These are phyloP conservation scores for Puccinia coronata DNA, from an alignment of 1,284 basidiomycete genomes.

Conservation along the genomic window DNA sequence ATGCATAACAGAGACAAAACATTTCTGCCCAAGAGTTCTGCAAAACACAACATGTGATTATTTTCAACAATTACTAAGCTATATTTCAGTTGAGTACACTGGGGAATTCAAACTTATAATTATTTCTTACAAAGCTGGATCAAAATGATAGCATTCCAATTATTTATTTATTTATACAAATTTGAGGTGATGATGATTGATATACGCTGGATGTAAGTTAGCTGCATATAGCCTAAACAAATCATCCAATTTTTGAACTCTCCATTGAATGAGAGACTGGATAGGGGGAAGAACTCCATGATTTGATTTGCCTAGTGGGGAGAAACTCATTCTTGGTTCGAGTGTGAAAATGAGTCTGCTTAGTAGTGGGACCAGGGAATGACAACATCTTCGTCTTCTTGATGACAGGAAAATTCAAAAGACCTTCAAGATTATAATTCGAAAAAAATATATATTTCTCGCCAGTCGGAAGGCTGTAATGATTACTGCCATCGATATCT, in stretches of 20 bases:
- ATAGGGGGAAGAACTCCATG: neutral
- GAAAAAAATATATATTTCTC: constrained; percentile 12
- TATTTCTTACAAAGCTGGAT: too few species aligned
- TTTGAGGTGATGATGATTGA: neutral
- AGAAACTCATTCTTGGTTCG: neutral
- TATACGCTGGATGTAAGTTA: neutral
- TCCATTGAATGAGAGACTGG: neutral
- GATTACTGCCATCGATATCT: neutral
- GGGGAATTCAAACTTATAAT: too few species aligned
- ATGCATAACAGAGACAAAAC: too few species aligned
- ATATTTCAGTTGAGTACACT: too few species aligned
- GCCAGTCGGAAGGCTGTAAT: neutral
- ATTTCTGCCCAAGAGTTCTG: too few species aligned
- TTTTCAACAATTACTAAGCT: too few species aligned
- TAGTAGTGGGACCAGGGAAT: neutral
- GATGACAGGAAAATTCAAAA: neutral
- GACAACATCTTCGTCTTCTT: neutral
- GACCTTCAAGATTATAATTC: neutral
- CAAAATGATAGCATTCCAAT: too few species aligned
- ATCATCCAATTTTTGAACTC: neutral
- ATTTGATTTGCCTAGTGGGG: neutral
- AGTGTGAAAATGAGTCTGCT: neutral
- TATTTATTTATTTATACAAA: neutral
- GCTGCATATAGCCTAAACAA: neutral
- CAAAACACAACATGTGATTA: too few species aligned